Evolutionary conservation across 768 basidiomycete species (phyloP), one percentile per base, ranked within the genome.

Genomic region (Hirschioporus abietinus): DNA sequence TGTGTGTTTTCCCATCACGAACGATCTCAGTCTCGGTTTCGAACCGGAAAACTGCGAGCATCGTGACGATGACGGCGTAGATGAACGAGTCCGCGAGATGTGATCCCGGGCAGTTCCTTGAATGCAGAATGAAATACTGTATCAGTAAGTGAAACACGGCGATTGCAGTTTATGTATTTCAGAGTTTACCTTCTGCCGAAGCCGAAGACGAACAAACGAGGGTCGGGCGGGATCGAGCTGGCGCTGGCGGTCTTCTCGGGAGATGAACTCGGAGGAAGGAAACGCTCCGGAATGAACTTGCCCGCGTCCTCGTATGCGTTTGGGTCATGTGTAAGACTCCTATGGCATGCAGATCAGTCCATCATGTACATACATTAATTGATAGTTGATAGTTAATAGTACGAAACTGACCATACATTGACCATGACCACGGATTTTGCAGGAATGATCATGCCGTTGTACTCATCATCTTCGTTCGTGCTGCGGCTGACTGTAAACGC

Each of bases 211-310:
- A 52, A 52, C 42, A 52, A 52, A 20, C 42, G 42, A 52, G 42
- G 42, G 42, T 52, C 42, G 42, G 42, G 42, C 42, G 42, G 42
- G 4, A 8, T 30, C 30, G 42, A 52, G 42, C 42, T 52, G 30
- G 30, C 42, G 15, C 12, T 52, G 15, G 42, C 42, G 12, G 42
- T 15, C 42, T 52, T 52, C 20, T 52, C 42, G 42, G 42, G 12
- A 12, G 42, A 20, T n/a, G n/a, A n/a, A n/a, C n/a, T n/a, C n/a
- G n/a, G n/a, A n/a, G n/a, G n/a, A 20, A 72, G 63, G 61, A 68
- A 74, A 10, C 73, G 67, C 34, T 71, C 72, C 0, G 73, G 73
- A 9, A 64, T 64, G 66, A 71, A 73, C 9, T 24, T 35, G 1
- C 64, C 59, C 7, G 71, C 68, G 24, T 69, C 65, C 17, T 52